Conservation (phyloP, 1,139 yeast genomes). For the Geotrichum bryndzae region DNA sequence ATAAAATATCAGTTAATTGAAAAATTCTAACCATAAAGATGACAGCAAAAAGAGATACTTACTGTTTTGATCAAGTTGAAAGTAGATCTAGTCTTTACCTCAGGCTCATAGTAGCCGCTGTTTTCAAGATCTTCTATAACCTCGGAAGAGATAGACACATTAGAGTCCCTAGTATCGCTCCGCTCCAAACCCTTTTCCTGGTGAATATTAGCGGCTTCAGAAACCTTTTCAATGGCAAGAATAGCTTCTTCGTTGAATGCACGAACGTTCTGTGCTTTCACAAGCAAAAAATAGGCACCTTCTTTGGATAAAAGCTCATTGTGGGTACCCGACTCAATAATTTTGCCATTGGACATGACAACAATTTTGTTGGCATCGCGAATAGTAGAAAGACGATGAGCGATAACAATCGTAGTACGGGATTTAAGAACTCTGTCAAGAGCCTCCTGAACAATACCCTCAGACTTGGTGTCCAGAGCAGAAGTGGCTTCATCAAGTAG, state of each 20-base stretch:
- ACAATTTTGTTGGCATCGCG: conserved; percentile 45
- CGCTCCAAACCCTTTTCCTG: not conserved
- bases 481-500: conserved; percentile 74
- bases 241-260: not conserved
- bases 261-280: not conserved
- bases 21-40: not conserved
- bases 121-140: too few relatives aligned
- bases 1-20: not conserved
- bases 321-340: conserved; percentile 42
- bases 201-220: not conserved
- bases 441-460: conserved; percentile 47
- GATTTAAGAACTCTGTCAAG: conserved; percentile 56
- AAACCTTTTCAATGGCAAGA: not conserved
- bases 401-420: conserved; percentile 70
- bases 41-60: not conserved
- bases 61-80: too few relatives aligned
- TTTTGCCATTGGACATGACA: conserved; percentile 40
- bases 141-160: too few relatives aligned
- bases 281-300: conserved; percentile 23
- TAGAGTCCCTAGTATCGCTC: too few relatives aligned
- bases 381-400: conserved; percentile 73
- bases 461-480: conserved; percentile 69
- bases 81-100: too few relatives aligned
- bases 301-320: conserved; percentile 32
- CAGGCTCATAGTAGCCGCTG: too few relatives aligned